Percentiles rank a stretch among this genome's conserved stretches.
These are phyloP conservation scores for Astragalus glycyphyllos DNA, from an alignment of 306 rosid species.

Conservation along the genomic window DNA sequence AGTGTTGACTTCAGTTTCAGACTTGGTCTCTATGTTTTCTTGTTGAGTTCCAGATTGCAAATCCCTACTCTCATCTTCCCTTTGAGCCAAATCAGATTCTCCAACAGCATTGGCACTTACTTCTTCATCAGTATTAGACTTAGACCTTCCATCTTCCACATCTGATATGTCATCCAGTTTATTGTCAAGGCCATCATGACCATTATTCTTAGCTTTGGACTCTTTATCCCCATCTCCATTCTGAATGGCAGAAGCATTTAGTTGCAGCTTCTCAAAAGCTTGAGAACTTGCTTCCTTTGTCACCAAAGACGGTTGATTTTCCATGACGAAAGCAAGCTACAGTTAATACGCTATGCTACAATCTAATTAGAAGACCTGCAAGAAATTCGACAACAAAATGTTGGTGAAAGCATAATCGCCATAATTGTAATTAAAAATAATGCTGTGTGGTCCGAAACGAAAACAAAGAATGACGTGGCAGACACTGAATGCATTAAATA, in stretches of 20 bases:
- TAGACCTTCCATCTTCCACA: conserved; percentile 23
- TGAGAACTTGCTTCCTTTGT: conserved; percentile 42
- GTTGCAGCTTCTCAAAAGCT: conserved; percentile 48
- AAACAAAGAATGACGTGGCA: no score
- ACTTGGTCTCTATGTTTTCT: conserved; percentile 41
- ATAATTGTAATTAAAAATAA: not conserved
- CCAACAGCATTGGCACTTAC: not conserved
- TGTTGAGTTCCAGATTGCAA: conserved; percentile 33
- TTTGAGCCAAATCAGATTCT: conserved; percentile 33
- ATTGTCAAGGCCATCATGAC: conserved; percentile 33
- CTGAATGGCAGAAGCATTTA: conserved; percentile 35
- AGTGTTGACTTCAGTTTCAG: conserved; percentile 40
- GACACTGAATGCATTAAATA: no score
- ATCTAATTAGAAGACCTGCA: conserved; percentile 33
- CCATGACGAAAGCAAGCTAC: conserved; percentile 51
- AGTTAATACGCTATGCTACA: conserved; percentile 24
- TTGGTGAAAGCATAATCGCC: not conserved
- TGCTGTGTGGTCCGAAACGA: no score
- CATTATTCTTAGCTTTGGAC: conserved; percentile 40
- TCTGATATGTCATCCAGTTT: conserved; percentile 39
- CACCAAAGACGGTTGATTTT: conserved; percentile 43
- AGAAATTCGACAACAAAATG: conserved; percentile 25
- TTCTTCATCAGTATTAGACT: conserved; percentile 36
- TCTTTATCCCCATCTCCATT: conserved; percentile 49
- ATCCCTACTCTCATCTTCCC: conserved; percentile 34